Conservation (phyloP, 148 eudicot genomes). For the Diospyros lotus region DNA sequence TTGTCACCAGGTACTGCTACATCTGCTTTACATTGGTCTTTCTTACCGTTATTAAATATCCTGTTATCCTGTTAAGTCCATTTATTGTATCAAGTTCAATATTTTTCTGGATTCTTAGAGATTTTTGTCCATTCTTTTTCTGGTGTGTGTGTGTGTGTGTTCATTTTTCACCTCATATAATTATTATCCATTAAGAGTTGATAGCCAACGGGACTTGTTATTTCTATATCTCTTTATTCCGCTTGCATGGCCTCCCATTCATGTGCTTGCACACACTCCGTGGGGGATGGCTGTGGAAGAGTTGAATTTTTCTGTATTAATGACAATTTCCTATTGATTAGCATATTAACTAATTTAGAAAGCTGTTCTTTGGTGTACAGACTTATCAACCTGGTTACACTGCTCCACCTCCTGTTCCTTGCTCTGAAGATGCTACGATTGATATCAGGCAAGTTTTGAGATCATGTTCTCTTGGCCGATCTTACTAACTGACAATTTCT, state of each 20-base stretch:
- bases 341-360: neutral
- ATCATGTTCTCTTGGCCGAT: neutral
- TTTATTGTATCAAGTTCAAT: too few species aligned
- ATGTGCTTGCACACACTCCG: too few species aligned
- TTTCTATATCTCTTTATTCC: too few species aligned
- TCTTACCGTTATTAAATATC: neutral
- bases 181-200: too few species aligned
- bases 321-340: neutral
- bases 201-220: too few species aligned
- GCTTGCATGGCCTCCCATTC: too few species aligned
- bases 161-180: too few species aligned
- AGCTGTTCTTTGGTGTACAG: constrained; percentile 30
- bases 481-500: neutral
- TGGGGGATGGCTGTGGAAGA: neutral
- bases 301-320: neutral
- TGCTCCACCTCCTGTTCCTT: constrained; percentile 56
- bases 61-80: too few species aligned
- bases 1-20: constrained; percentile 65
- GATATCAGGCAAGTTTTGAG: constrained; percentile 58
- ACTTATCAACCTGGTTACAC: constrained; percentile 77
- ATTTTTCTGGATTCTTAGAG: too few species aligned
- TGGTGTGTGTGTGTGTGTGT: too few species aligned
- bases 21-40: neutral
- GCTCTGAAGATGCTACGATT: constrained; percentile 53
- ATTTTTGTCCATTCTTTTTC: too few species aligned